Base-by-base conservation (phyloP, 148 eudicot genomes). In the Persicaria tinctoria region DNA sequence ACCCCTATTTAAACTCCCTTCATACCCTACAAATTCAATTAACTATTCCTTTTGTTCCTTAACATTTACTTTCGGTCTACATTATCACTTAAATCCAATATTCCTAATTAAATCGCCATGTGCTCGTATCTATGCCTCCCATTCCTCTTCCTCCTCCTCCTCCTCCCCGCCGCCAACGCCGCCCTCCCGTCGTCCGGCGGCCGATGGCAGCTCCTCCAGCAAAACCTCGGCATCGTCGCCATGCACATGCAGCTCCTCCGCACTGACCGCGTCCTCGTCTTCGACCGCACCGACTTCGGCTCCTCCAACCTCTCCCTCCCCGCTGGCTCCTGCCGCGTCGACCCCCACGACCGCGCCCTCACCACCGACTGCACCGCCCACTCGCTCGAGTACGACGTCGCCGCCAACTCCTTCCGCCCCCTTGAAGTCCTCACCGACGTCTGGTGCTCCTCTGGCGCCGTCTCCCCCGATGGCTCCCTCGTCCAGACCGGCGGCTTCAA, bases 221-320 rank as follows among this genome's bases (percentile, higher is more conserved):
- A 56, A 4, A 80, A 79, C 72, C 75, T 89, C 14, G 97, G 98
- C 27, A 76, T 94, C 27, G 90, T 95, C 17, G 97, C 98, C 77
- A 92, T 92, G 97, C 98, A 94, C 87, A 90, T 92, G 96, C 98
- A 94, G 17, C 93, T 94, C 47, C 78, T 92, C 3, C 51, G 83
- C 82, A 66, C 86, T 78, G 88, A 86, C 83, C 83, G 82, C 1
- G 85, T 91, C n/a, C 54, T 91, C 0, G 85, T 92, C 16, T 94
- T 91, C 68, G 98, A 94, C 77, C 89, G 98, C 0, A 94, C 97
- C 6, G 90, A 94, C 20, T 91, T 93, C 79, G 97, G 98, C 4
- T 64, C 79, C 0, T 94, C 98, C 6, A 85, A 88, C 8, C 87
- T 94, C 72, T 74, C 88, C 8, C 86, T 89, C 27, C 88, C 96